phyloP scores from a whole-genome alignment of 345 rosid genomes.

The Raphanus raphanistrum region DNA sequence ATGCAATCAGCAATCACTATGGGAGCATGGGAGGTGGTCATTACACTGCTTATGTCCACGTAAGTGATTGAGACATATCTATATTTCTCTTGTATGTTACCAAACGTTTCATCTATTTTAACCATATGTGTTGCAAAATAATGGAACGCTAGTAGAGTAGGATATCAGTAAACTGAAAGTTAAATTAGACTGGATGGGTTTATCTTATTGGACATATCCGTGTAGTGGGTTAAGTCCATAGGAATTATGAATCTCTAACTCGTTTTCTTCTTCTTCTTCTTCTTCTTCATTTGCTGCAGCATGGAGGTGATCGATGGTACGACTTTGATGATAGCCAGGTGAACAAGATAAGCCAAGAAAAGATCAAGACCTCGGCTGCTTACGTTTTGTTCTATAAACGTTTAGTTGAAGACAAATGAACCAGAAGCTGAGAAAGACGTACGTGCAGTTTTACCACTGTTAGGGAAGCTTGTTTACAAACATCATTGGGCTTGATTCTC shows the following conservation, averaged over 20 bases:
- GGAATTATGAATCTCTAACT: neutral
- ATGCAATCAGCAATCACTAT: conserved; percentile 93
- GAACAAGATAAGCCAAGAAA: conserved; percentile 64
- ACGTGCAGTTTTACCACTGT: conserved; percentile 11
- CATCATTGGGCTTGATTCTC: conserved; percentile 11
- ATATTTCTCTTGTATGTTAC: neutral
- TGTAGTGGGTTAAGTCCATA: neutral
- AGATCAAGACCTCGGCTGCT: conserved; percentile 92
- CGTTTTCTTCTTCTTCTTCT: neutral
- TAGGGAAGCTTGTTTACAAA: conserved; percentile 13
- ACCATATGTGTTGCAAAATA: conserved; percentile 9
- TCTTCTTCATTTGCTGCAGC: conserved; percentile 45
- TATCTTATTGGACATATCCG: neutral
- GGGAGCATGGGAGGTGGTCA: conserved; percentile 99
- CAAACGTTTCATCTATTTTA: neutral
- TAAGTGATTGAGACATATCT: conserved; percentile 48
- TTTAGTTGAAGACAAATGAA: conserved; percentile 48
- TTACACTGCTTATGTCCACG: conserved; percentile 97
- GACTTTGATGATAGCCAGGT: conserved; percentile 94
- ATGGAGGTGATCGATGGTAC: conserved; percentile 87
- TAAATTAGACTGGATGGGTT: neutral
- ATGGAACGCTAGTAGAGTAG: conserved; percentile 1
- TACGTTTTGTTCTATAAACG: conserved; percentile 97
- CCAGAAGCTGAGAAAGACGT: neutral
- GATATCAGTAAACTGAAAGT: neutral